phyloP scores from a whole-genome alignment of 192 early-diverging fungal genomes.

The Backusella sp. region DNA sequence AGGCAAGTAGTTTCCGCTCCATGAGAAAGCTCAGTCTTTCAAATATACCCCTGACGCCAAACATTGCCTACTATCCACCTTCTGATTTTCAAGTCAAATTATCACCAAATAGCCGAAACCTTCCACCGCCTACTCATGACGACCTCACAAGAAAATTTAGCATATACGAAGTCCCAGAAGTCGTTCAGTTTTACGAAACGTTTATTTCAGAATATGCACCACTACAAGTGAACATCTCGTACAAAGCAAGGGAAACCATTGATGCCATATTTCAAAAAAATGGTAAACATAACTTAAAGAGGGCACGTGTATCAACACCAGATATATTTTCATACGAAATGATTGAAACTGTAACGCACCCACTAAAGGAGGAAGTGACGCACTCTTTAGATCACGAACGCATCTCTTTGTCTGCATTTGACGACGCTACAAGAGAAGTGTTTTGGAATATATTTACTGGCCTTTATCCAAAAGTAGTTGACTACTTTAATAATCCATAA shows the following conservation, averaged over 20 bases:
- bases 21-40: neutral
- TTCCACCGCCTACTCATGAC: neutral
- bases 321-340: neutral
- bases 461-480: conserved; percentile 17
- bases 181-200: conserved; percentile 20
- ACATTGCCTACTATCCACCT: neutral
- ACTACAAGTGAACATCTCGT: conserved; percentile 23
- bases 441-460: conserved; percentile 24
- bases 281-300: neutral
- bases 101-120: neutral
- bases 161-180: neutral
- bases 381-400: neutral
- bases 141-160: neutral
- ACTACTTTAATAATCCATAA: neutral
- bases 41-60: neutral
- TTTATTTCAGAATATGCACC: conserved; percentile 14
- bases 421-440: conserved; percentile 14
- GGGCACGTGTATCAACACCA: neutral
- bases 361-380: neutral
- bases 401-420: neutral
- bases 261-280: conserved; percentile 6
- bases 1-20: neutral
- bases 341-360: neutral
- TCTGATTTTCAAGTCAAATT: neutral
- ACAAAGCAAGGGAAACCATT: conserved; percentile 9